Percentiles rank a stretch among this genome's conserved stretches.
phyloP scores from a whole-genome alignment of 495 filamentous ascomycete genomes.

The Niebla homalea region DNA sequence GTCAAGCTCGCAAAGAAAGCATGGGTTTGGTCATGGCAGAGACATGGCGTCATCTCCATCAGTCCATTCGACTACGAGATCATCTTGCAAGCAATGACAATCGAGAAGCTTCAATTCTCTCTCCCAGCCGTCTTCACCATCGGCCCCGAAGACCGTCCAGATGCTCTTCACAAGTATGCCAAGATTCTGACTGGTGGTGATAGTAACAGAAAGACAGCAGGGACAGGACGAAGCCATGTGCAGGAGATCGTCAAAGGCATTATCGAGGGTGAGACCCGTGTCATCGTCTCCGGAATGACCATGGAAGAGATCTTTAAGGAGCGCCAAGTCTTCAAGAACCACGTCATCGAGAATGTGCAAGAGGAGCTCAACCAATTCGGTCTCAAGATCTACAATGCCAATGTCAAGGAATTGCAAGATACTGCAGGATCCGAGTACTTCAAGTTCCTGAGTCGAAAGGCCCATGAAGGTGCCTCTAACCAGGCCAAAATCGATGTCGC shows the following conservation, averaged over 20 bases:
- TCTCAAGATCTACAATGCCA: slow-evolving; percentile 58
- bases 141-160: slow-evolving; percentile 53
- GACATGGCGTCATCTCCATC: slow-evolving; percentile 41
- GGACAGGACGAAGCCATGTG: slow-evolving; percentile 46
- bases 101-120: slow-evolving; percentile 29
- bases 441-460: slow-evolving; percentile 62
- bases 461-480: slow-evolving; percentile 70
- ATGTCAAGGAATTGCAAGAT: slow-evolving; percentile 75
- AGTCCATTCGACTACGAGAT: slow-evolving; percentile 67
- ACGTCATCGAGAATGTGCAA: slow-evolving; percentile 68
- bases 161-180: slow-evolving; percentile 63
- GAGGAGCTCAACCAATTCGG: slow-evolving; percentile 62
- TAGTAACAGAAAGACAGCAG: slow-evolving; percentile 10
- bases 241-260: slow-evolving; percentile 80
- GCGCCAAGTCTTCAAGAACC: slow-evolving; percentile 63
- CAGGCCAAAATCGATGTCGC: slow-evolving; percentile 70
- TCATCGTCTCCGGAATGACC: slow-evolving; percentile 65
- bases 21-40: slow-evolving; percentile 53
- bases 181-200: slow-evolving; percentile 54
- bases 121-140: slow-evolving; percentile 65
- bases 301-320: slow-evolving; percentile 82
- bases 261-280: slow-evolving; percentile 74
- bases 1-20: slow-evolving; percentile 63
- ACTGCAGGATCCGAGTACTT: slow-evolving; percentile 67
- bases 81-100: slow-evolving; percentile 64